Evolutionary conservation across 164 flowering plant species (phyloP).

Genomic region (Tetracentron sinense): DNA sequence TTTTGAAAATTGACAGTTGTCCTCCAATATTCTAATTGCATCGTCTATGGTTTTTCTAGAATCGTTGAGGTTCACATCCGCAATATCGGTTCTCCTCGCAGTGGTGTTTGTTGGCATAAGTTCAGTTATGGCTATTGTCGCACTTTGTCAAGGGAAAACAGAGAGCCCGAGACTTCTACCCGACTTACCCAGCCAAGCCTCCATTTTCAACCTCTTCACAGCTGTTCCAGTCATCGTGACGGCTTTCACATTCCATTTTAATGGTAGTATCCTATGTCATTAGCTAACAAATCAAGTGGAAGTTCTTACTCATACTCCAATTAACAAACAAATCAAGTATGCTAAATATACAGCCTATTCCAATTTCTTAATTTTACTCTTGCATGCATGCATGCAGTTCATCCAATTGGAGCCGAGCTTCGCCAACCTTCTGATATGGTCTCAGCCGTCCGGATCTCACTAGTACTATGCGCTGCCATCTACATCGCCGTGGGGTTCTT

Average conservation of each 20-base stretch:
- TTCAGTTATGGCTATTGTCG: conserved; percentile 60
- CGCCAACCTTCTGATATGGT: conserved; percentile 52
- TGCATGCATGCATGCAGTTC: too few relatives aligned
- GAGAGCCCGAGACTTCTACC: conserved; percentile 59
- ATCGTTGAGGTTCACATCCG: conserved; percentile 69
- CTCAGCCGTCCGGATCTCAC: conserved; percentile 55
- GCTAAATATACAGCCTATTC: too few relatives aligned
- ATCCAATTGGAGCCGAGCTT: conserved; percentile 73
- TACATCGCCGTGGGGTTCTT: conserved; percentile 68
- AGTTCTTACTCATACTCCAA: too few relatives aligned
- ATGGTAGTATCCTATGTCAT: too few relatives aligned
- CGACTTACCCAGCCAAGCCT: conserved; percentile 29
- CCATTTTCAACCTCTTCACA: conserved; percentile 81
- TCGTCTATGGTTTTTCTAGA: conserved; percentile 62
- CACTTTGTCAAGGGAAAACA: conserved; percentile 55
- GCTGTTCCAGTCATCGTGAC: conserved; percentile 91
- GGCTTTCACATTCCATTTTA: conserved; percentile 93
- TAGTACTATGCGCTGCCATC: conserved; percentile 57
- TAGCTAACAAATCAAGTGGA: too few relatives aligned
- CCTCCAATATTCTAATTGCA: too few relatives aligned
- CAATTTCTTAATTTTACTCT: too few relatives aligned
- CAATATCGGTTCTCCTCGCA: conserved; percentile 68
- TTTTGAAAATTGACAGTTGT: too few relatives aligned
- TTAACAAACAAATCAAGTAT: too few relatives aligned
- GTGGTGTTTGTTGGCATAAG: conserved; percentile 75